Base-by-base conservation (phyloP, 257 asterid genomes). In the Anisodus tanguticus region DNA sequence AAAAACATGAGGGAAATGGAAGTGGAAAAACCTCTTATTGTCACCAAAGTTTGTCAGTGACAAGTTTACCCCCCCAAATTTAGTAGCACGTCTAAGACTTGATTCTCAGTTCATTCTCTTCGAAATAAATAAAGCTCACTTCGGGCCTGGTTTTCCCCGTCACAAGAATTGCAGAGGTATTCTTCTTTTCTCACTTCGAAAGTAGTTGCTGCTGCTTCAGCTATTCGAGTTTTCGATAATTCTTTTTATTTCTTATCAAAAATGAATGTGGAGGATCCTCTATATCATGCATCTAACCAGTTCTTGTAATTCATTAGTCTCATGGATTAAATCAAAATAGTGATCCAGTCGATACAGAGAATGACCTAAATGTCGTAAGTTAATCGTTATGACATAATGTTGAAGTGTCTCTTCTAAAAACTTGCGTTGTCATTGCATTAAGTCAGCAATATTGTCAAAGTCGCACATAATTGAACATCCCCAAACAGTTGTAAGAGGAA, bases 401-500 rank as follows among this genome's bases (percentile, higher is more conserved):
- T 6, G 3, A 22, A 62, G 37, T 8, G 5, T 62, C 35, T 10
- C 12, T 9, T 62, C 68, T 62, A 10, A 15, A 22, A 19, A 62
- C 68, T 58, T 60, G n/a, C 22, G 3, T n/a, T 60, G 37, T 60
- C 68, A 3, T 71, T n/a, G 26, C 4, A 17, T 43, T 3, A 43
- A 10, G 57, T 71, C 13, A 19, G 68, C 39, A 13, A 12, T 51
- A 74, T 22, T 51, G 57, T 76, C 43, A 5, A 49, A 19, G 62
- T 31, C 9, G 9, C 19, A 3, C 62, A 51, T 70, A 70, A 41
- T 41, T 16, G 55, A 70, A 41, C 54, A 41, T 43, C 79, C 62
- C 63, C 51, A 51, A 76, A 26, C 47, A 12, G 47, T 76, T 76
- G 81, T 26, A 76, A 76, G 81, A 22, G 22, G 15, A 51, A 74